Conservation (phyloP, 805 yeast genomes). For the Metschnikowia reukaufii region DNA sequence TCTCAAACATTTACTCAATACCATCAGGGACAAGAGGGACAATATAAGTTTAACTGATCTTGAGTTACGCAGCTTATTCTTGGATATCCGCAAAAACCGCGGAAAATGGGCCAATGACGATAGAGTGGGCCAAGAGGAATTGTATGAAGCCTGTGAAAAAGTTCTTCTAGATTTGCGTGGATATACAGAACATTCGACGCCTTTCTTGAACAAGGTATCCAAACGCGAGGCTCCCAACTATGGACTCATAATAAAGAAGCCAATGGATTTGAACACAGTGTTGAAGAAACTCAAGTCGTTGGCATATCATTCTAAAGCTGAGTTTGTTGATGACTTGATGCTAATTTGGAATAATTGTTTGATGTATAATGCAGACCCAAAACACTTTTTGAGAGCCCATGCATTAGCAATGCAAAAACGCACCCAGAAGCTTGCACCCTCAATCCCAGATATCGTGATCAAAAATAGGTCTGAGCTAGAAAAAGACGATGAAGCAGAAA, state of each 20-base stretch:
- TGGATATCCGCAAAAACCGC: conserved; percentile 91
- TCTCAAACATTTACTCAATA: conserved; percentile 73
- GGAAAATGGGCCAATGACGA: conserved; percentile 99
- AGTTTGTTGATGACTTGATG: conserved; percentile 93
- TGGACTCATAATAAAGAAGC: conserved; percentile 81
- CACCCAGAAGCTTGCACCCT: conserved; percentile 68
- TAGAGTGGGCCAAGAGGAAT: conserved; percentile 93
- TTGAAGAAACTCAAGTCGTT: conserved; percentile 81
- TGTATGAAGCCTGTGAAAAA: conserved; percentile 96
- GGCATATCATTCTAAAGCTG: conserved; percentile 80
- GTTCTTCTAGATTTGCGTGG: conserved; percentile 88
- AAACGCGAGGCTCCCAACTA: conserved; percentile 98
- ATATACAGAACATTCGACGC: conserved; percentile 94
- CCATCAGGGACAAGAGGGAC: conserved; percentile 80
- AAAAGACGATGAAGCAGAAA: conserved; percentile 50
- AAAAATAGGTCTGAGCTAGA: conserved; percentile 73
- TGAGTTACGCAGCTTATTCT: conserved; percentile 78
- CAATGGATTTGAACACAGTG: conserved; percentile 96
- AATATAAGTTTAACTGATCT: conserved; percentile 70
- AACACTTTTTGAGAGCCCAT: conserved; percentile 84
- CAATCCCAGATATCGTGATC: conserved; percentile 85
- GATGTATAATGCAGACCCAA: conserved; percentile 91
- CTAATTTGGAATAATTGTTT: conserved; percentile 94
- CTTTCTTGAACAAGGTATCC: conserved; percentile 92
- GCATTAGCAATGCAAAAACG: conserved; percentile 96